Evolutionary conservation across 1,139 yeast species (phyloP), one percentile per base, ranked within the genome.

Genomic region (Spencermartinsiella ligniputridi): DNA sequence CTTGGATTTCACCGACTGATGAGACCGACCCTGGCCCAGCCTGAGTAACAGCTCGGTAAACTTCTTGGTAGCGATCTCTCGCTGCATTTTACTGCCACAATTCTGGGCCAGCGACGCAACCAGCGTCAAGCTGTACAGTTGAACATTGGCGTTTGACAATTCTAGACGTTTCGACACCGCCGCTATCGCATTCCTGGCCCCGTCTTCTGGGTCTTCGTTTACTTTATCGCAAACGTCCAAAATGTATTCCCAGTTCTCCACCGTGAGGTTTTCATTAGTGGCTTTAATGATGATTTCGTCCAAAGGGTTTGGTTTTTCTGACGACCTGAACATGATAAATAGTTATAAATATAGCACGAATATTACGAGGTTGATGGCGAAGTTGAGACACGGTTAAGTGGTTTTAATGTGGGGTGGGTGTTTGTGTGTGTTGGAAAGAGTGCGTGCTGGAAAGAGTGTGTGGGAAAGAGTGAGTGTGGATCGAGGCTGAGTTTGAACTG

Each of bases 11-110:
- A 92, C 86, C 2, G 81, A 73, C 32, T 70, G 66, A 65, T 90
- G 96, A 39, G 70, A 63, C 18, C 69, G 63, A 56, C 81, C 87
- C 15, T 72, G 73, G 25, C 87, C 69, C 52, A 82, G 69, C 47
- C 72, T 71, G 32, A 79, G 58, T 40, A 92, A 68, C 18, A 73
- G 71, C 37, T 72, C 70, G 22, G 89, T 76, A 60, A 89, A 88
- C 9, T 74, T 60, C 53, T 77, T 78, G 18, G 89, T 72, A 29
- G 96, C 90, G 37, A 90, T 80, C 55, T 83, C 88, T 51, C 86
- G 89, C 56, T 81, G 82, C 77, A 86, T 78, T 54, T 89, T 72
- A 2, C 95, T 81, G 1, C 97, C 97, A 67, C 97, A 90, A 62
- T 92, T 92, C 64, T 90, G 96, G 0, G 96, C 96, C 30, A 88